phyloP scores from a whole-genome alignment of 148 eudicot genomes.

The Euryodendron excelsum region DNA sequence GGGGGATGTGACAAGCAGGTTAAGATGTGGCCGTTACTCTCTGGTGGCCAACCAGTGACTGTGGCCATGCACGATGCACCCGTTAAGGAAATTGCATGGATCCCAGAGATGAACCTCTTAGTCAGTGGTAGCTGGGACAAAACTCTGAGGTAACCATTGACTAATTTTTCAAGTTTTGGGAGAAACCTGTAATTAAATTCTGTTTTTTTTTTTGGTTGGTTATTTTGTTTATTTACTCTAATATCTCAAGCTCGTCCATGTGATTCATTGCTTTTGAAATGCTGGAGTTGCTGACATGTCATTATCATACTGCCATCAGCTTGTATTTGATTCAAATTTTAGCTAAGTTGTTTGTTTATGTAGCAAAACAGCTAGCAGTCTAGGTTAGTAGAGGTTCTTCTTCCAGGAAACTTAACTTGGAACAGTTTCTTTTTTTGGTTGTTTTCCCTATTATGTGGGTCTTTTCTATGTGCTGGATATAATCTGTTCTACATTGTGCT shows the following conservation, averaged over 20 bases:
- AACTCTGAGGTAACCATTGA: conserved; percentile 50
- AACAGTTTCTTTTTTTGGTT: not conserved
- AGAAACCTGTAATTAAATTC: not conserved
- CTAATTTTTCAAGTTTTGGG: not conserved
- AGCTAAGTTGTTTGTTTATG: not conserved
- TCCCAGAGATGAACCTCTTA: conserved; percentile 81
- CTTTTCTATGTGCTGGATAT: not conserved
- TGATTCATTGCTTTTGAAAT: not conserved
- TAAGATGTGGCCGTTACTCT: conserved; percentile 87
- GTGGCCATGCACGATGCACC: conserved; percentile 97
- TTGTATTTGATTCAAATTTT: not conserved
- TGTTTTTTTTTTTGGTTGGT: not conserved
- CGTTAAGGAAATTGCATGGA: conserved; percentile 87
- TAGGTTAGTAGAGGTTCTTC: not conserved
- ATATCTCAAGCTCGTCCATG: not conserved
- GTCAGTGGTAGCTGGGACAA: conserved; percentile 97
- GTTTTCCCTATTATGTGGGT: not conserved
- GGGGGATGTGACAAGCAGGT: conserved; percentile 98
- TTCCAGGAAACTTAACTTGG: not conserved
- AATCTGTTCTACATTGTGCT: not conserved
- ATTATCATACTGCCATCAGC: not conserved
- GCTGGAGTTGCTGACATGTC: not conserved
- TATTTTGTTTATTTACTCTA: not conserved
- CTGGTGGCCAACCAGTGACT: conserved; percentile 74
- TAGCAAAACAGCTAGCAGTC: not conserved